These are phyloP conservation scores for Boletales sp. DNA, from an alignment of 768 basidiomycete species.

Conservation along the genomic window DNA sequence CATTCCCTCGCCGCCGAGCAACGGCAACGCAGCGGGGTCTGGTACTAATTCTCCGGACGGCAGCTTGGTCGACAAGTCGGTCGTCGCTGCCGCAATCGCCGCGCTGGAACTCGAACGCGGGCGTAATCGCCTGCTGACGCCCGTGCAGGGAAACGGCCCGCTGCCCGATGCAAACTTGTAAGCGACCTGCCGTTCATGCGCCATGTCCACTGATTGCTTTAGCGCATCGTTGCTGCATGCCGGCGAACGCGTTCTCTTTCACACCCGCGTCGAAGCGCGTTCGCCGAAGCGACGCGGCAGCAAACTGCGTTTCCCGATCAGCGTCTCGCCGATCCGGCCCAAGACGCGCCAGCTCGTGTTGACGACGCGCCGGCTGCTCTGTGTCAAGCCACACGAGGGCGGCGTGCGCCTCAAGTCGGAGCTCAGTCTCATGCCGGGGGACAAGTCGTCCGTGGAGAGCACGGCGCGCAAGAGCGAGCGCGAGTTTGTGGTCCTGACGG, in stretches of 20 bases:
- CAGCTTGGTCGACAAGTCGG: constrained; percentile 37
- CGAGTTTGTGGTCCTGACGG: constrained; percentile 60
- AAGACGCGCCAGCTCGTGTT: constrained; percentile 55
- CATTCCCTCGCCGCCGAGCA: background rate
- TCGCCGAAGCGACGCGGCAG: constrained; percentile 55
- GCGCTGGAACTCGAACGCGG: constrained; percentile 43
- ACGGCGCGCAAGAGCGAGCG: constrained; percentile 53
- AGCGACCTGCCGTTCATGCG: background rate
- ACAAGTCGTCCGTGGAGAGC: constrained; percentile 39
- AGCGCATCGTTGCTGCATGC: constrained; percentile 39
- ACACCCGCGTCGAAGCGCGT: constrained; percentile 51
- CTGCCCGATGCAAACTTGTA: constrained; percentile 43
- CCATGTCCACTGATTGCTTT: background rate
- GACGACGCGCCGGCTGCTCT: constrained; percentile 54
- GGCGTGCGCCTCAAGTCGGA: constrained; percentile 49
- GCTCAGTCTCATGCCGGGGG: constrained; percentile 35
- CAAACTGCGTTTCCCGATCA: constrained; percentile 48
- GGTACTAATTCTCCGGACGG: constrained; percentile 49
- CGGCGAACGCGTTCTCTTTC: constrained; percentile 48
- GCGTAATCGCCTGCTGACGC: constrained; percentile 50
- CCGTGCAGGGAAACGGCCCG: constrained; percentile 47
- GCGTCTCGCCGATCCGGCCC: constrained; percentile 43
- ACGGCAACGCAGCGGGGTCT: constrained; percentile 28
- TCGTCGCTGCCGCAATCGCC: constrained; percentile 32
- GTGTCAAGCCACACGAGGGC: constrained; percentile 45